These are phyloP conservation scores for maize (Zea mays) DNA, from an alignment of 176 grass and related monocot species.

Conservation along the genomic window DNA sequence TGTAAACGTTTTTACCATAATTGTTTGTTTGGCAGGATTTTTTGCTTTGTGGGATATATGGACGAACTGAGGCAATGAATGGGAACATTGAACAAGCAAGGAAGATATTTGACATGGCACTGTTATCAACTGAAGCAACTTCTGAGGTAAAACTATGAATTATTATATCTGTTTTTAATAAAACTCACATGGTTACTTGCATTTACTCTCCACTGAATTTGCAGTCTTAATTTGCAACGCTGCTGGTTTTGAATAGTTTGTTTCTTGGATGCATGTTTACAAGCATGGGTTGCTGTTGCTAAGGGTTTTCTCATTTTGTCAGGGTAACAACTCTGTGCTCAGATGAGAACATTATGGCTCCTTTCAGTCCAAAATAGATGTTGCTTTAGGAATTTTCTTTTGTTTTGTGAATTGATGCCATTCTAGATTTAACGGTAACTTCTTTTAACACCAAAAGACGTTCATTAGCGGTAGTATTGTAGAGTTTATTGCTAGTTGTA, in stretches of 20 bases:
- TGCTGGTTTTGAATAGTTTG: conserved; percentile 9
- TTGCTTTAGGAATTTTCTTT: neutral
- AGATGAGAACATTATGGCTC: no score
- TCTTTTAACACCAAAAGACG: neutral
- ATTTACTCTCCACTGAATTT: conserved; percentile 19
- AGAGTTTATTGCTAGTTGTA: neutral
- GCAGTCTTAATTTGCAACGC: conserved; percentile 16
- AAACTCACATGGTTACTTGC: conserved; percentile 14
- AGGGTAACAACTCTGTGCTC: neutral
- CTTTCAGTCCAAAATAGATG: neutral
- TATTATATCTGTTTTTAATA: conserved; percentile 31
- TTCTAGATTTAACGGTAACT: neutral
- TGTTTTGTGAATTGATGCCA: neutral
- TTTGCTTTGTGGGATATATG: conserved; percentile 95
- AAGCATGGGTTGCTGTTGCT: conserved; percentile 7
- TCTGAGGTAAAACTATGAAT: conserved; percentile 54
- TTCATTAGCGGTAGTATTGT: neutral
- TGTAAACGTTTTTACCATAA: neutral
- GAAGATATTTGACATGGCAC: conserved; percentile 97
- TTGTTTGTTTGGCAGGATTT: conserved; percentile 59
- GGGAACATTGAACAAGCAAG: conserved; percentile 86
- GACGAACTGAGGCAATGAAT: conserved; percentile 67
- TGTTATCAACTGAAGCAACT: conserved; percentile 70
- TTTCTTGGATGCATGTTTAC: conserved; percentile 7
- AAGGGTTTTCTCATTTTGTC: conserved; percentile 10